A percentile compares a stretch with the other conserved stretches of the same genome.
These are phyloP conservation scores for Sicyos edulis DNA, from an alignment of 306 rosid genomes.

Conservation along the genomic window DNA sequence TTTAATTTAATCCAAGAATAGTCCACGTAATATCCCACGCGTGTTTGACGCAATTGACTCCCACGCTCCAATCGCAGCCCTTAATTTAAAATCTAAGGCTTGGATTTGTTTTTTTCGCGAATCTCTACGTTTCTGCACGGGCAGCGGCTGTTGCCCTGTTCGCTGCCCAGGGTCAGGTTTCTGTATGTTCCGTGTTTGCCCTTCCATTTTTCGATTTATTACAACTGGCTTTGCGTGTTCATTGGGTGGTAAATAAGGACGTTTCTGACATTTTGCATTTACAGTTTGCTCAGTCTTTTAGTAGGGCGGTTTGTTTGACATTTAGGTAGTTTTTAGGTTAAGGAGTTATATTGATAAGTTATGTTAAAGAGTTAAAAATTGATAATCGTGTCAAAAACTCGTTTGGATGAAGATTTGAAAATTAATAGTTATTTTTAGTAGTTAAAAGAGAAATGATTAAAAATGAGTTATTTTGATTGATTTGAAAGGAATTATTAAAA, in stretches of 20 bases:
- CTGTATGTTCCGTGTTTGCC: conserved; percentile 14
- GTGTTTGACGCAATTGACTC: not conserved
- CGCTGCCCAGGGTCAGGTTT: conserved; percentile 6
- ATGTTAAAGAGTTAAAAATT: too few species aligned
- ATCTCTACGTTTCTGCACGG: conserved; percentile 13
- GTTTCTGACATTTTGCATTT: conserved; percentile 1
- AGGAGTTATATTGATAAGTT: too few species aligned
- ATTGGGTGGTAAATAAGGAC: not conserved
- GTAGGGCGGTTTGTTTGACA: too few species aligned
- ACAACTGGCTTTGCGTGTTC: not conserved
- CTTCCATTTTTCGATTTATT: not conserved
- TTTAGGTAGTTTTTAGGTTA: too few species aligned
- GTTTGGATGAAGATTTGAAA: too few species aligned
- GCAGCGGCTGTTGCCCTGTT: conserved; percentile 2
- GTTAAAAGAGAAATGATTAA: too few species aligned
- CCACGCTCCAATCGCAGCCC: not conserved
- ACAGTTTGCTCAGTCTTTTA: not conserved
- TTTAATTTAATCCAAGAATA: conserved; percentile 5
- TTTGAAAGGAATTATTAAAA: too few species aligned
- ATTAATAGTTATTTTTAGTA: too few species aligned
- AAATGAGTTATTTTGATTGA: too few species aligned
- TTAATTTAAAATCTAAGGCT: conserved; percentile 2
- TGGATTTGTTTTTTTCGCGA: not conserved
- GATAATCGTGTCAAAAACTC: too few species aligned
- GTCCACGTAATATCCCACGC: not conserved